Evolutionary conservation across 2,329 filamentous ascomycete species (phyloP).

Genomic region (Curvularia lunata): DNA sequence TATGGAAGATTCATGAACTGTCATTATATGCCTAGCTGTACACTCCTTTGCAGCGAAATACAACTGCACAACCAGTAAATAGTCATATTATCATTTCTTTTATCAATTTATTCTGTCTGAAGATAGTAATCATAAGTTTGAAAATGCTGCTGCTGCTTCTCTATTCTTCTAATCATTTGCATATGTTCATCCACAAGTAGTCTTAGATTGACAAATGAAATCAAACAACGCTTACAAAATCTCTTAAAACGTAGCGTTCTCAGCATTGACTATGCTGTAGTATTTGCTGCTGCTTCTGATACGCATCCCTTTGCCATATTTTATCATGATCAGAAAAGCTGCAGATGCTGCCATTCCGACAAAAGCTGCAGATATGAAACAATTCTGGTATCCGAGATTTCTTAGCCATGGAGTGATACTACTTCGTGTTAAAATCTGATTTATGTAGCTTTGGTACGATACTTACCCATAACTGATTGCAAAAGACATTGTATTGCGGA

Average conservation of each 20-base stretch:
- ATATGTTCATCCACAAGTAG: neutral
- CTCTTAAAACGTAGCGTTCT: slow-evolving; percentile 4
- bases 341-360: slow-evolving; percentile 51
- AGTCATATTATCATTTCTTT: too few species aligned
- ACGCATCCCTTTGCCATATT: slow-evolving; percentile 55
- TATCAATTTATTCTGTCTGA: too few species aligned
- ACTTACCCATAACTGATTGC: slow-evolving; percentile 57
- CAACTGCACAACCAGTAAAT: neutral
- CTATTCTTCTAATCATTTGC: neutral
- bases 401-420: slow-evolving; percentile 54
- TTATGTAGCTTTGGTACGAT: neutral
- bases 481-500: slow-evolving; percentile 59
- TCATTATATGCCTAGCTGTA: neutral
- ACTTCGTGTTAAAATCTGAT: neutral
- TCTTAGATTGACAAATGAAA: neutral
- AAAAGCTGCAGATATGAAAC: slow-evolving; percentile 53
- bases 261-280: slow-evolving; percentile 40
- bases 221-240: neutral
- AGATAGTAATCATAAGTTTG: too few species aligned
- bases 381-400: slow-evolving; percentile 52
- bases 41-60: neutral
- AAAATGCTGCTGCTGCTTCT: too few species aligned
- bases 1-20: neutral
- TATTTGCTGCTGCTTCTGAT: slow-evolving; percentile 36
- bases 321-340: slow-evolving; percentile 55